A percentile compares a stretch with the other conserved stretches of the same genome.
Conservation (phyloP, 2,329 filamentous ascomycete species). For the Beauveria rudraprayagi region DNA sequence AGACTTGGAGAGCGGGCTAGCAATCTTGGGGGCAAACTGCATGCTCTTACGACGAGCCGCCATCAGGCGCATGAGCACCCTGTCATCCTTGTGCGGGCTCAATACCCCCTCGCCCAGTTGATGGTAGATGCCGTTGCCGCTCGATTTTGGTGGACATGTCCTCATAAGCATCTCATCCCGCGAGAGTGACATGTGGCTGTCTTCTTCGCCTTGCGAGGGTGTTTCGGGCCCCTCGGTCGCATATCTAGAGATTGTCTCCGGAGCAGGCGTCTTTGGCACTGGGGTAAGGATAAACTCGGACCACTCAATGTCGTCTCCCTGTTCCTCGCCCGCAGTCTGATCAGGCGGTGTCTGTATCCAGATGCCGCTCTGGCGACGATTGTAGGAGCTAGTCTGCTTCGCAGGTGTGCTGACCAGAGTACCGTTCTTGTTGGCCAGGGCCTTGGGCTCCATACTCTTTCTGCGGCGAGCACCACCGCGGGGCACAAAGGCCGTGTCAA, state of each 20-base stretch:
- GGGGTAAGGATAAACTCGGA: slow-evolving; percentile 42
- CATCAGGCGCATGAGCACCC: slow-evolving; percentile 55
- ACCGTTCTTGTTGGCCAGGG: slow-evolving; percentile 61
- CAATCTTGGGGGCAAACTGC: slow-evolving; percentile 68
- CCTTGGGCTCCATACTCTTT: slow-evolving; percentile 74
- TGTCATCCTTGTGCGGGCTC: slow-evolving; percentile 44
- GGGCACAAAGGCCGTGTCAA: slow-evolving; percentile 59
- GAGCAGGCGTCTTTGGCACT: slow-evolving; percentile 50
- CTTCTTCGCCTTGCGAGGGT: slow-evolving; percentile 29
- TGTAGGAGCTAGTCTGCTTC: slow-evolving; percentile 36
- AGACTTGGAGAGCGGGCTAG: slow-evolving; percentile 58
- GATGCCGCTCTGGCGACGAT: slow-evolving; percentile 44
- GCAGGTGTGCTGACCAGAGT: slow-evolving; percentile 43
- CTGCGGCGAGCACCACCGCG: slow-evolving; percentile 64
- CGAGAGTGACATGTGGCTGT: slow-evolving; percentile 24
- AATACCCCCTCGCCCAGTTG: slow-evolving; percentile 39
- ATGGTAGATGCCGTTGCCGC: slow-evolving; percentile 19
- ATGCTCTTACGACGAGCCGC: slow-evolving; percentile 68
- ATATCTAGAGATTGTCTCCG: slow-evolving; percentile 45
- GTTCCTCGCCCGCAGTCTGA: slow-evolving; percentile 28
- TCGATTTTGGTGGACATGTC: slow-evolving; percentile 47
- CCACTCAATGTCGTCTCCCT: slow-evolving; percentile 33
- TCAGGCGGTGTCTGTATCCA: slow-evolving; percentile 50
- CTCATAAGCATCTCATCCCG: slow-evolving; percentile 36
- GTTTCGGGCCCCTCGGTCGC: slow-evolving; percentile 43